These are phyloP conservation scores for Calocybe gambosa DNA, from an alignment of 1,284 basidiomycete species.

Conservation along the genomic window DNA sequence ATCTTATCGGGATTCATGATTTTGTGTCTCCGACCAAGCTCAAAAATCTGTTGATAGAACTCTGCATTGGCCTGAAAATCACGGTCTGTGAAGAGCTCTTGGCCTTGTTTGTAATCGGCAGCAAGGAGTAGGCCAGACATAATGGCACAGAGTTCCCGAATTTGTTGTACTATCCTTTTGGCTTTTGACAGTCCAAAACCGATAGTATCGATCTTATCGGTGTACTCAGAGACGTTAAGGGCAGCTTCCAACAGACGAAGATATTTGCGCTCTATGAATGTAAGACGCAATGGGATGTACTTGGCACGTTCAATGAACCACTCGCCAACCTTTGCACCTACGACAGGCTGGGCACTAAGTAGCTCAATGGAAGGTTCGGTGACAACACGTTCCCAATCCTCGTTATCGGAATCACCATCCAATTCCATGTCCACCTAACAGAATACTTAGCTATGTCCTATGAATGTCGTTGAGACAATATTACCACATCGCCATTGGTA, in stretches of 20 bases:
- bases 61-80: constrained; percentile 71
- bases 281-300: constrained; percentile 71
- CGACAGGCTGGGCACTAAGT: constrained; percentile 45
- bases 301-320: constrained; percentile 77
- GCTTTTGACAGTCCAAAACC: constrained; percentile 69
- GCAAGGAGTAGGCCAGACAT: constrained; percentile 73
- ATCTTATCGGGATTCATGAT: constrained; percentile 85
- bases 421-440: constrained; percentile 47
- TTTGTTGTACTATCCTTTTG: constrained; percentile 76
- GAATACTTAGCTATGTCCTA: background rate
- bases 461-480: constrained; percentile 3
- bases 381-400: constrained; percentile 39
- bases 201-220: constrained; percentile 77
- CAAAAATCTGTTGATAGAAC: constrained; percentile 72
- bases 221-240: constrained; percentile 75
- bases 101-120: constrained; percentile 80
- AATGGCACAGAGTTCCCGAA: constrained; percentile 77
- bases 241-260: constrained; percentile 77
- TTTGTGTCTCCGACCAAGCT: constrained; percentile 76
- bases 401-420: constrained; percentile 38
- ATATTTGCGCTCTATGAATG: constrained; percentile 67
- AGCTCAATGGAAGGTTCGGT: constrained; percentile 32
- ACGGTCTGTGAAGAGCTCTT: constrained; percentile 70
- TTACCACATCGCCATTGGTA: constrained; percentile 25
- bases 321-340: constrained; percentile 60